These are phyloP conservation scores for Gentiana dahurica DNA, from an alignment of 257 asterid genomes.

Conservation along the genomic window DNA sequence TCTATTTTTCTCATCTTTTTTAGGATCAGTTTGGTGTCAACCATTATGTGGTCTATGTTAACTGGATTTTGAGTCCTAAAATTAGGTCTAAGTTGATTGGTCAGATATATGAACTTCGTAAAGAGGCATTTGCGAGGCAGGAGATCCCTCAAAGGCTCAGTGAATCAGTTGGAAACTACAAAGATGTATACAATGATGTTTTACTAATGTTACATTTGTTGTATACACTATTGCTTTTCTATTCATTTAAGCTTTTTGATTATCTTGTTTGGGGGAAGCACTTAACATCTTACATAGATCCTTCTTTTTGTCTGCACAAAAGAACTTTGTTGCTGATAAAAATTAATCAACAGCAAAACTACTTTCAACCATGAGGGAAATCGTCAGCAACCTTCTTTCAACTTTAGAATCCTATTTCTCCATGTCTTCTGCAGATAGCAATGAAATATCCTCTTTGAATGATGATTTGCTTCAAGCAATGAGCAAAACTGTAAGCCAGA, in stretches of 20 bases:
- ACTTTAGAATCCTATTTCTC: conserved; percentile 55
- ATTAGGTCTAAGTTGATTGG: not conserved
- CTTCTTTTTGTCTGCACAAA: conserved; percentile 12
- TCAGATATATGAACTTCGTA: conserved; percentile 50
- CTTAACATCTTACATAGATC: not conserved
- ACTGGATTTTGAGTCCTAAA: too few species aligned
- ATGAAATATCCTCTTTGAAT: conserved; percentile 18
- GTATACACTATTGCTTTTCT: conserved; percentile 1
- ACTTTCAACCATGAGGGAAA: conserved; percentile 56
- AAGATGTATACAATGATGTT: conserved; percentile 43
- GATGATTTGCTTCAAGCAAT: conserved; percentile 34
- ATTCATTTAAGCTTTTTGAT: not conserved
- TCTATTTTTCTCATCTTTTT: too few species aligned
- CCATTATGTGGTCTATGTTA: too few species aligned
- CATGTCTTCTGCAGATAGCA: conserved; percentile 22
- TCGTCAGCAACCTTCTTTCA: conserved; percentile 52
- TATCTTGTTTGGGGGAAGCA: not conserved
- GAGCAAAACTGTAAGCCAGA: conserved; percentile 43
- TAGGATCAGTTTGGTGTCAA: too few species aligned
- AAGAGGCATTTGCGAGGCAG: conserved; percentile 35
- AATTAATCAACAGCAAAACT: conserved; percentile 44
- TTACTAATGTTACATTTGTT: conserved; percentile 53
- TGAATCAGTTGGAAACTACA: conserved; percentile 48
- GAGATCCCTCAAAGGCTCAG: conserved; percentile 49
- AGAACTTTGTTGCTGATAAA: conserved; percentile 47